These are phyloP conservation scores for Fragosphaeria purpurea DNA, from an alignment of 2,329 filamentous ascomycete species.

Conservation along the genomic window DNA sequence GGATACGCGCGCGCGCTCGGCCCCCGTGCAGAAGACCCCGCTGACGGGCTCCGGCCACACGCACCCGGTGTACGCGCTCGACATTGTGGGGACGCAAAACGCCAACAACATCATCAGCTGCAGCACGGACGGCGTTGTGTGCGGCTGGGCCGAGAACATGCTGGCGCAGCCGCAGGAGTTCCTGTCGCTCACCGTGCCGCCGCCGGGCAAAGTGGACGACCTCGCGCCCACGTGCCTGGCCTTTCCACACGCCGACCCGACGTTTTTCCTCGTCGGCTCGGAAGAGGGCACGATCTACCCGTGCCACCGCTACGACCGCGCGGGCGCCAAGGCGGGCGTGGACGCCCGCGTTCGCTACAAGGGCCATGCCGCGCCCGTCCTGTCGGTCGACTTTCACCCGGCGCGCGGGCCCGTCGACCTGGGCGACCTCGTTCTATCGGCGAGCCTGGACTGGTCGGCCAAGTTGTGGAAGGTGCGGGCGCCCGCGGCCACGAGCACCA, in stretches of 20 bases:
- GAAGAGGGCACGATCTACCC: conserved; percentile 96
- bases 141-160: conserved; percentile 97
- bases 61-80: conserved; percentile 89
- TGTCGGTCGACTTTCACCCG: conserved; percentile 93
- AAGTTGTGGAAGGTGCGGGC: conserved; percentile 93
- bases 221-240: conserved; percentile 89
- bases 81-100: conserved; percentile 95
- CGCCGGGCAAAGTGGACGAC: conserved; percentile 84
- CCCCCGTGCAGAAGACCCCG: conserved; percentile 90
- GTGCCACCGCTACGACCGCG: conserved; percentile 93
- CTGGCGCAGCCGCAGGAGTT: conserved; percentile 93
- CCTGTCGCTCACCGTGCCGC: conserved; percentile 75
- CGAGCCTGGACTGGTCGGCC: conserved; percentile 91
- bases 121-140: conserved; percentile 92
- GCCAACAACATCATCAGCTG: conserved; percentile 97
- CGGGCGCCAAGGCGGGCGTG: conserved; percentile 91
- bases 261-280: conserved; percentile 92
- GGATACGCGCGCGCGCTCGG: conserved; percentile 85
- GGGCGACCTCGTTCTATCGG: conserved; percentile 85
- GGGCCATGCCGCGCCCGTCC: conserved; percentile 87
- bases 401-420: conserved; percentile 86
- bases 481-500: conserved; percentile 57
- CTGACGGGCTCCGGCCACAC: conserved; percentile 91
- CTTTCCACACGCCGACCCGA: conserved; percentile 90
- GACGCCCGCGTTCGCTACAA: conserved; percentile 81